Percentiles rank a stretch among this genome's conserved stretches.
These are phyloP conservation scores for Kwoniella shandongensis DNA, from an alignment of 768 basidiomycete species.

Conservation along the genomic window DNA sequence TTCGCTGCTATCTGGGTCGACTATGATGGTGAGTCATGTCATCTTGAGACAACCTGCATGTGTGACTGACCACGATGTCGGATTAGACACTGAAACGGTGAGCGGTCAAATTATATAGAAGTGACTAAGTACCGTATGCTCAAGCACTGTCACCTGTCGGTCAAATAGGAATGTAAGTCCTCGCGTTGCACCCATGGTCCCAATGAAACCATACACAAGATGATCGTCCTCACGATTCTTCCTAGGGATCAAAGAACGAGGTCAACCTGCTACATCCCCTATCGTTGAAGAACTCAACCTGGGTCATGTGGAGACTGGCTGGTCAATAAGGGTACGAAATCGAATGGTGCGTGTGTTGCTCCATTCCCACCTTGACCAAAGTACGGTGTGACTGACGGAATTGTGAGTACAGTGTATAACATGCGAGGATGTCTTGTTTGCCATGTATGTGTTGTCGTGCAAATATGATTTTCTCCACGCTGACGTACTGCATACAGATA, in stretches of 20 bases:
- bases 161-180: conserved; percentile 42
- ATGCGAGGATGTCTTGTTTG: conserved; percentile 53
- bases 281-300: conserved; percentile 53
- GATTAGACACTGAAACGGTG: conserved; percentile 50
- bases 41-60: neutral
- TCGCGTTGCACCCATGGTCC: too few relatives aligned
- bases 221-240: neutral
- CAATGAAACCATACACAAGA: neutral
- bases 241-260: conserved; percentile 53
- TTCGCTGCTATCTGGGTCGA: conserved; percentile 54
- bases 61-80: neutral
- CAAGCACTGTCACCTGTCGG: neutral
- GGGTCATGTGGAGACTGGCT: conserved; percentile 52
- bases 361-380: neutral
- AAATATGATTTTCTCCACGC: neutral
- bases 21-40: conserved; percentile 37
- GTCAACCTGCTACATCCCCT: conserved; percentile 53
- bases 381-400: neutral
- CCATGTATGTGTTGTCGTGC: conserved; percentile 36
- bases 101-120: conserved; percentile 6
- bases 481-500: conserved; percentile 28
- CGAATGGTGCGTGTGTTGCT: conserved; percentile 42
- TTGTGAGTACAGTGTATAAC: conserved; percentile 41
- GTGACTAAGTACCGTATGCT: too few relatives aligned
- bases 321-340: conserved; percentile 52